Evolutionary conservation across 306 rosid species (phyloP).

Genomic region (Alnus glutinosa): DNA sequence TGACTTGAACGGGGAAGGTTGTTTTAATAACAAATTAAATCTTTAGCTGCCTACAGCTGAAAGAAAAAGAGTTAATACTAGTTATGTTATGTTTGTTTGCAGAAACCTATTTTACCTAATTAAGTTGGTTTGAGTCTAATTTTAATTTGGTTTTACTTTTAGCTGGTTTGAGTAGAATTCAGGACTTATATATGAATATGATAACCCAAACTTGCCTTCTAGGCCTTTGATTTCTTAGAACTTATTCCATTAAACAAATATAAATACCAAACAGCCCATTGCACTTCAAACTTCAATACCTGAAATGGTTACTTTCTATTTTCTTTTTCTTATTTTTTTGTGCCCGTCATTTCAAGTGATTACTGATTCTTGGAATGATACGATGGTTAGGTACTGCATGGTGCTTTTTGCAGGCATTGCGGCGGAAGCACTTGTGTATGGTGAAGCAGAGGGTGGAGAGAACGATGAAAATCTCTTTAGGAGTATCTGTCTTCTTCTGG

Average conservation of each 20-base stretch:
- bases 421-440: constrained; percentile 93
- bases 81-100: background rate
- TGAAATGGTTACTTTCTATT: background rate
- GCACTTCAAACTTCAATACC: background rate
- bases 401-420: constrained; percentile 97
- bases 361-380: constrained; percentile 22
- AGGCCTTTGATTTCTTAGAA: background rate
- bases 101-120: constrained; percentile 3
- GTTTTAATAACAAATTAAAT: constrained; percentile 1
- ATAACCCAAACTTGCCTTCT: background rate
- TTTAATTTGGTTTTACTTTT: background rate
- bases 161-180: background rate
- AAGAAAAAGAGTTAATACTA: background rate
- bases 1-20: constrained; percentile 13
- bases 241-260: background rate
- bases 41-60: background rate
- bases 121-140: constrained; percentile 2
- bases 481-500: constrained; percentile 69
- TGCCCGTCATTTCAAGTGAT: constrained; percentile 18
- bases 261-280: background rate
- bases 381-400: constrained; percentile 82
- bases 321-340: background rate
- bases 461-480: constrained; percentile 93
- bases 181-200: background rate
- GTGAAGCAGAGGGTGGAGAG: constrained; percentile 99